phyloP scores from a whole-genome alignment of 1,139 yeast genomes.

The Citeromyces hawaiiensis region DNA sequence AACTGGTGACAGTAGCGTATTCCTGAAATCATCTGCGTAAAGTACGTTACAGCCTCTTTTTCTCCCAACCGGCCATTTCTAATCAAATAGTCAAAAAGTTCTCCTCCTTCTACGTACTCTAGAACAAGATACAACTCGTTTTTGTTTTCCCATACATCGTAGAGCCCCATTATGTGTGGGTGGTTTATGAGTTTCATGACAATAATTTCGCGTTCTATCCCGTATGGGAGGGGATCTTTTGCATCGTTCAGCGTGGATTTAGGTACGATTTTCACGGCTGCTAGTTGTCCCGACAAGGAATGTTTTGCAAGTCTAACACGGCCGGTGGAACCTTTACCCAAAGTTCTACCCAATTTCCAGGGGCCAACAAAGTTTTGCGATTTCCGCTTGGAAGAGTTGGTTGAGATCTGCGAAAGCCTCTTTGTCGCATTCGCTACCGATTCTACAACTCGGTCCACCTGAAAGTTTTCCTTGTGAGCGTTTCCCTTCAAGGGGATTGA shows the following conservation, averaged over 20 bases:
- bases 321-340: conserved; percentile 94
- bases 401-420: conserved; percentile 41
- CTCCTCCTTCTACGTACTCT: conserved; percentile 97
- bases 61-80: conserved; percentile 84
- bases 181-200: conserved; percentile 64
- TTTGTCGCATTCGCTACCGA: conserved; percentile 47
- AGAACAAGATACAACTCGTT: conserved; percentile 82
- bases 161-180: conserved; percentile 88
- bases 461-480: conserved; percentile 4
- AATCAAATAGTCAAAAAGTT: conserved; percentile 80
- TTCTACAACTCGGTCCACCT: conserved; percentile 18
- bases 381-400: conserved; percentile 32
- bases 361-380: conserved; percentile 66
- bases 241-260: conserved; percentile 51
- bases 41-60: conserved; percentile 78
- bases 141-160: conserved; percentile 97
- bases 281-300: conserved; percentile 70
- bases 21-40: conserved; percentile 85
- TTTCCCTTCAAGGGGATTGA: no score
- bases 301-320: conserved; percentile 88
- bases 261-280: conserved; percentile 95
- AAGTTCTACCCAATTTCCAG: conserved; percentile 89
- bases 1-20: conserved; percentile 88
- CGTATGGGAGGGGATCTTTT: conserved; percentile 58
- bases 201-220: conserved; percentile 93